Evolutionary conservation across 768 basidiomycete species (phyloP), one percentile per base, ranked within the genome.

Genomic region (Tylopilus intermedius): DNA sequence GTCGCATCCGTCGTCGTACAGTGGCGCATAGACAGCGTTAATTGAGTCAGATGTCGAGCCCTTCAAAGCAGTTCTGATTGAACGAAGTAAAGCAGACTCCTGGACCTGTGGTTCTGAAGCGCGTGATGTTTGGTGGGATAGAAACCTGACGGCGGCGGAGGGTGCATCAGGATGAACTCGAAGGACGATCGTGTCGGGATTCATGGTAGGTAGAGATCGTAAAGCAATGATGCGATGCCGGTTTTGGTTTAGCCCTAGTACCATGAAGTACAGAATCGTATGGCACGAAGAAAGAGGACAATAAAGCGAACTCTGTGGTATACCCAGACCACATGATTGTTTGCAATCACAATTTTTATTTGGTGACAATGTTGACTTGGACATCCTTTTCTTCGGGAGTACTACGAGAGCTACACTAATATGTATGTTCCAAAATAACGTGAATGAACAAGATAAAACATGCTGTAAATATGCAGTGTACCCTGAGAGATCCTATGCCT

Each of bases 61-160:
- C 30, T 78, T 80, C 37, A 88, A 71, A 13, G 81, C 83, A n/a
- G 64, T 66, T 37, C 77, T 77, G 48, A 88, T 84, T 24, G 84
- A 72, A 51, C 71, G 73, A 37, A 88, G 72, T 1, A 89, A 70
- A 15, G 63, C 59, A 11, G 77, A 76, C 32, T 68, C 69, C 39
- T 49, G 22, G 18, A 53, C 30, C 2, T 46, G 50, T 13, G 52
- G 32, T 49, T 49, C 57, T 13, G 57, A 35, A 13, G 38, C 0
- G 35, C 32, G 44, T 42, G 68, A 50, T 45, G 67, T 56, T 27
- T 64, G 60, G 30, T 65, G 64, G 27, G 71, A 58, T 15, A 82
- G 70, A 56, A 73, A 74, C 51, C 71, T 65, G 54, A 65, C 59
- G 27, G 79, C 78, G 41, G 78, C 72, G 37, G 79, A 77, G 38